phyloP scores from a whole-genome alignment of 352 stramenopile species.

The Phytophthora rubi region DNA sequence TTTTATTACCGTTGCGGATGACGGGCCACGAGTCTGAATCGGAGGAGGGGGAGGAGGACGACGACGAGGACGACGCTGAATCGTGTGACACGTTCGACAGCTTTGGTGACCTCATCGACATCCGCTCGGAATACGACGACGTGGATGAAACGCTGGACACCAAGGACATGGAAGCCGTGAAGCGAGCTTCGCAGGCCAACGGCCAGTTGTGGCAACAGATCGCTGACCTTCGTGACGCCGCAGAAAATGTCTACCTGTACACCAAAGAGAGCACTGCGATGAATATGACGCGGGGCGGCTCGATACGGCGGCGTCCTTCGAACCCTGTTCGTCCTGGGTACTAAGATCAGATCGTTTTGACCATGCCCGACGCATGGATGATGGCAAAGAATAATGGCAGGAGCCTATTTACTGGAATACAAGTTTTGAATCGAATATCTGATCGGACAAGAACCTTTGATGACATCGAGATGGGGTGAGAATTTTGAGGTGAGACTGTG shows the following conservation, averaged over 20 bases:
- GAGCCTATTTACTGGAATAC: conserved; percentile 39
- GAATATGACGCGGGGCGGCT: conserved; percentile 39
- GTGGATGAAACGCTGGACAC: conserved; percentile 52
- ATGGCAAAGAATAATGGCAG: conserved; percentile 16
- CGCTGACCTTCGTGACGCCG: conserved; percentile 47
- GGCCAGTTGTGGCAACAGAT: conserved; percentile 56
- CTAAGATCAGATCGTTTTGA: conserved; percentile 12
- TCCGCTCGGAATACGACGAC: conserved; percentile 22
- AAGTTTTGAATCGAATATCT: conserved; percentile 25
- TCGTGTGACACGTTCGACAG: conserved; percentile 42
- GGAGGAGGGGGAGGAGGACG: conserved; percentile 18
- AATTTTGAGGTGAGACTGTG: conserved; percentile 15
- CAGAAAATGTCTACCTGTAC: conserved; percentile 61
- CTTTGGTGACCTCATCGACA: conserved; percentile 39
- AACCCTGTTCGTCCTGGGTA: conserved; percentile 6
- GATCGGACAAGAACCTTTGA: background rate
- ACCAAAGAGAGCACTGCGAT: conserved; percentile 49
- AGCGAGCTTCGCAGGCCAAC: conserved; percentile 35
- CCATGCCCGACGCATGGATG: background rate
- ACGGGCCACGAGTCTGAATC: conserved; percentile 21
- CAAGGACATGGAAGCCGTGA: conserved; percentile 48
- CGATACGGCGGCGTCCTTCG: conserved; percentile 7
- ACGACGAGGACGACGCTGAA: conserved; percentile 17
- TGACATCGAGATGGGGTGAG: background rate
- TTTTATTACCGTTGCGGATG: conserved; percentile 21